Evolutionary conservation across 2,329 filamentous ascomycete species (phyloP).

Genomic region (Fusarium bulbicola): DNA sequence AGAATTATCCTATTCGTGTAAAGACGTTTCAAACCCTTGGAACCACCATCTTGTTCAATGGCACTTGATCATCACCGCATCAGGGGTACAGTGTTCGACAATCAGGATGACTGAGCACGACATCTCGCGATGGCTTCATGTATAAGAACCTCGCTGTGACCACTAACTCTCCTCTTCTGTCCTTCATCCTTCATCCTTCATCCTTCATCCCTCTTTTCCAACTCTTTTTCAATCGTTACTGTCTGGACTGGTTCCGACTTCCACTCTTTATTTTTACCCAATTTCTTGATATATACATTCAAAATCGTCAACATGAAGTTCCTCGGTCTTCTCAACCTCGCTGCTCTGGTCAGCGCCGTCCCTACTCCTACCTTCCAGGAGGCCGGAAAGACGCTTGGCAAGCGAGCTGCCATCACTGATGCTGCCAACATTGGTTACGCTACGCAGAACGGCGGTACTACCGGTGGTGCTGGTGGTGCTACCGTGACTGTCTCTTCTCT

Average conservation of each 20-base stretch:
- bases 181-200: slow-evolving; percentile 23
- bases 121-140: slow-evolving; percentile 20
- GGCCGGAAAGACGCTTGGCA: slow-evolving; percentile 42
- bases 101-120: slow-evolving; percentile 1
- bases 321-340: slow-evolving; percentile 44
- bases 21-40: slow-evolving; percentile 15
- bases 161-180: neutral
- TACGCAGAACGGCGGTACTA: slow-evolving; percentile 54
- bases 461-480: slow-evolving; percentile 59
- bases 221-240: slow-evolving; percentile 33
- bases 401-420: slow-evolving; percentile 50
- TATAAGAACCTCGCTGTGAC: slow-evolving; percentile 24
- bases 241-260: slow-evolving; percentile 34
- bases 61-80: slow-evolving; percentile 11
- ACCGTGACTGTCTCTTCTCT: slow-evolving; percentile 57
- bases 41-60: neutral
- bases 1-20: slow-evolving; percentile 40
- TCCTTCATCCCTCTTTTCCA: slow-evolving; percentile 21
- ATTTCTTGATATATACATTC: neutral
- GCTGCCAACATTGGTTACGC: slow-evolving; percentile 50
- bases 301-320: slow-evolving; percentile 45
- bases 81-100: slow-evolving; percentile 3
- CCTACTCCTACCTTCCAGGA: slow-evolving; percentile 45
- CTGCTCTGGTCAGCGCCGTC: slow-evolving; percentile 43
- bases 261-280: slow-evolving; percentile 17